Evolutionary conservation across 257 asterid genomes (phyloP), one percentile per base, ranked within the genome.

Genomic region (Nicotiana benthamiana): DNA sequence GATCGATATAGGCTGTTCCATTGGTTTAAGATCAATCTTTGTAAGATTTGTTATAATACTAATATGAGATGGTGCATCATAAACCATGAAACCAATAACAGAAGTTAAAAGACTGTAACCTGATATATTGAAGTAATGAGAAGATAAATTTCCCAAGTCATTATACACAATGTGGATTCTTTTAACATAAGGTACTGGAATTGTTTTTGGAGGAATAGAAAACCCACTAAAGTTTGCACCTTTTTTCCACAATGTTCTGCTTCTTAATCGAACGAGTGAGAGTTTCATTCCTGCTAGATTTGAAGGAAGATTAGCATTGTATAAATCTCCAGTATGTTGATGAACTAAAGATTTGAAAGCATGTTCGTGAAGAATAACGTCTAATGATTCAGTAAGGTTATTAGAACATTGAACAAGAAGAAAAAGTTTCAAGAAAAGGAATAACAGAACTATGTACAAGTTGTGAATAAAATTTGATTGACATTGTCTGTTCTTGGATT

Each of bases 181-280:
- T 61, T 84, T 90, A 6, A 87, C 96, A 34, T 87, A 86, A 52
- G 97, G 98, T 13, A 86, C 84, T 0, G 96, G 92, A 10, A 91
- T 88, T 2, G 96, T 89, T 43, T 82, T 83, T 11, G 93, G 87
- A 11, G 97, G 97, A 79, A 93, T 89, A 48, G 64, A 11, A 82
- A 94, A 84, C 46, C 82, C 82, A 11, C 94, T 91, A 85, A 93
- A 88, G 64, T 91, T 90, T 32, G 94, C 93, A 5, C 97, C 98
- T 65, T 82, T 82, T 77, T 83, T 82, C 92, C 92, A 90, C 1
- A 90, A 85, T 28, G 97, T 92, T 65, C 82, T 84, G 93, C 93
- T 92, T 83, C 97, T 85, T 76, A 94, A 87, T 24, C 92, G 88
- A 4, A 91, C 86, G 0, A 83, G 84, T 0, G 97, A 85, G 57